Conservation (phyloP, 2,329 filamentous ascomycete species). For the Fusarium begoniae region DNA sequence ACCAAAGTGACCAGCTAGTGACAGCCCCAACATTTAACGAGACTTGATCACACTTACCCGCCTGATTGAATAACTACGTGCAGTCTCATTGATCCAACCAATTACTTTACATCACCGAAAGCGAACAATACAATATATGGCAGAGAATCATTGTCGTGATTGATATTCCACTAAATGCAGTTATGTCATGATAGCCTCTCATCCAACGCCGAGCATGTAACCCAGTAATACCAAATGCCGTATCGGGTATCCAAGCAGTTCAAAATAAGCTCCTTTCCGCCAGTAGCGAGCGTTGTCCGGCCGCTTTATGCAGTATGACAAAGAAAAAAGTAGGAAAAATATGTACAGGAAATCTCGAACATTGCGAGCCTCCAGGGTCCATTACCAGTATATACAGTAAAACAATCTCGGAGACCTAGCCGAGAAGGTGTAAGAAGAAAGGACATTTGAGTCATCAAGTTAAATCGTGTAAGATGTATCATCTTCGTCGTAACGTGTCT, state of each 20-base stretch:
- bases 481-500: constrained; percentile 25
- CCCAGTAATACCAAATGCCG: constrained; percentile 41
- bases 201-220: constrained; percentile 42
- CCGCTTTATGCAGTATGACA: constrained; percentile 38
- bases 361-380: constrained; percentile 2
- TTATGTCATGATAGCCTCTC: constrained; percentile 39
- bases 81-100: not conserved
- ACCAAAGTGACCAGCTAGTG: not conserved
- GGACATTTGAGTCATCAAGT: constrained; percentile 29
- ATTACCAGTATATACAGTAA: constrained; percentile 36
- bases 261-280: constrained; percentile 32
- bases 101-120: not conserved
- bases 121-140: not conserved
- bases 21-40: not conserved
- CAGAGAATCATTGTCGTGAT: constrained; percentile 36
- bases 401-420: constrained; percentile 22
- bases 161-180: constrained; percentile 37
- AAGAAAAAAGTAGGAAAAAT: constrained; percentile 22
- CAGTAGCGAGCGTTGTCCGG: constrained; percentile 40
- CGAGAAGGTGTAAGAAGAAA: constrained; percentile 20
- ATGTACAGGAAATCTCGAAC: constrained; percentile 34
- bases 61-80: too few species aligned
- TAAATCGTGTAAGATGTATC: constrained; percentile 33
- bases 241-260: constrained; percentile 48
- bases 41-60: not conserved